Conservation (phyloP, 2,329 filamentous ascomycete species). For the Xylariaceae sp. region DNA sequence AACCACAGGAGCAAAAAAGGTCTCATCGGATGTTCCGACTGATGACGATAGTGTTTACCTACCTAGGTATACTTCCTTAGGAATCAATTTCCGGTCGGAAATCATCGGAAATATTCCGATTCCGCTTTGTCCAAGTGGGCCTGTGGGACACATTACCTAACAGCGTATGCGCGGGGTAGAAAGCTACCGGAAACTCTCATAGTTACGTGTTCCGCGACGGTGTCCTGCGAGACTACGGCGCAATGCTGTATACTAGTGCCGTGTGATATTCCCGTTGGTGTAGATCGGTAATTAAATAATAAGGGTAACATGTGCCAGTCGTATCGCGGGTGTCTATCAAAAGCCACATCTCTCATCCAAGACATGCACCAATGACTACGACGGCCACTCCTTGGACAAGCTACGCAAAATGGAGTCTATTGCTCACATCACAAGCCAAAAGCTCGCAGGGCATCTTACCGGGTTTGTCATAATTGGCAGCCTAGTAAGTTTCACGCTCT, state of each 20-base stretch:
- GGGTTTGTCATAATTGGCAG: conserved; percentile 10
- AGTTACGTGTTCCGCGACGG: neutral
- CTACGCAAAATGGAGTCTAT: conserved; percentile 17
- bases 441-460: neutral
- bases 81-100: conserved; percentile 33
- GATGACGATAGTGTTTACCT: too few species aligned
- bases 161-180: conserved; percentile 1
- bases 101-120: conserved; percentile 18
- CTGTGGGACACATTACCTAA: too few species aligned
- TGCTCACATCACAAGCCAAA: conserved; percentile 4
- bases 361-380: neutral
- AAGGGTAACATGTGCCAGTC: neutral
- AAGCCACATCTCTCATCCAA: neutral
- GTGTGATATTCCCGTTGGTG: too few species aligned
- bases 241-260: too few species aligned
- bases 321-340: neutral
- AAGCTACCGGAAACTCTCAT: neutral
- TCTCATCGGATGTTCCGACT: conserved; percentile 39
- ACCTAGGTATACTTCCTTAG: too few species aligned
- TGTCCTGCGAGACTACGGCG: too few species aligned
- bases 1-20: too few species aligned
- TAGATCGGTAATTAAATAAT: too few species aligned
- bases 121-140: neutral
- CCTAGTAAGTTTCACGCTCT: conserved; percentile 23
- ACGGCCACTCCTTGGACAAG: neutral